Evolutionary conservation across 331 rosid species (phyloP), one percentile per base, ranked within the genome.

Genomic region (Cucumis variabilis): DNA sequence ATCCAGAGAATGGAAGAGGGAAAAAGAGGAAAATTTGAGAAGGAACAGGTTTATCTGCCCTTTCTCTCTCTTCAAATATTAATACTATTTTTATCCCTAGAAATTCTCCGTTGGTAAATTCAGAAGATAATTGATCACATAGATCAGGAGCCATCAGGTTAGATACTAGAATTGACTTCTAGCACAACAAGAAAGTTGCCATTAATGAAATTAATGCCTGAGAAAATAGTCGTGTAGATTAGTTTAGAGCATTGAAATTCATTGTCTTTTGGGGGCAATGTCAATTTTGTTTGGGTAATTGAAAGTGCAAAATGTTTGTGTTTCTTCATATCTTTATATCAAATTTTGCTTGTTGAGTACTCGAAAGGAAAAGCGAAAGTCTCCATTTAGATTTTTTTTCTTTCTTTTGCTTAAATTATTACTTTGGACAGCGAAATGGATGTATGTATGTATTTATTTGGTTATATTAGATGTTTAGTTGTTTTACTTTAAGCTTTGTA

Each of bases 1-100:
- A 19, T 60, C 73, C 17, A 79, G 70, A 71, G 87, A 89, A 73
- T 88, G 70, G 80, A 82, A 73, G 50, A 79, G 41, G 71, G 44
- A 79, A 88, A 72, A 86, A 48, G 75, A 79, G 46, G 37, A 84
- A 83, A 85, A 30, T 82, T 62, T 71, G 85, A 90, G 86, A n/a
- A 81, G 71, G 25, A 58, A 27, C 71, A 82, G 86, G 62, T 60
- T 83, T 33, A 62, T 14, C 20, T 11, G 73, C 13, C 86, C 21
- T 83, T 5, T 17, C 46, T 82, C 48, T 82, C 74, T 60, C 72
- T 46, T 33, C 16, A 62, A 63, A 37, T 83, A 20, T 62, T 16
- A 6, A 21, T n/a, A 37, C 33, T 41, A 11, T 63, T 82, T 79
- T 33, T 33, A 37, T 11, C n/a, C 21, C 74, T 23, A 19, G 51